Base-by-base conservation (phyloP, 163 green algal genomes). In the Chlamydomonas reinhardtii region DNA sequence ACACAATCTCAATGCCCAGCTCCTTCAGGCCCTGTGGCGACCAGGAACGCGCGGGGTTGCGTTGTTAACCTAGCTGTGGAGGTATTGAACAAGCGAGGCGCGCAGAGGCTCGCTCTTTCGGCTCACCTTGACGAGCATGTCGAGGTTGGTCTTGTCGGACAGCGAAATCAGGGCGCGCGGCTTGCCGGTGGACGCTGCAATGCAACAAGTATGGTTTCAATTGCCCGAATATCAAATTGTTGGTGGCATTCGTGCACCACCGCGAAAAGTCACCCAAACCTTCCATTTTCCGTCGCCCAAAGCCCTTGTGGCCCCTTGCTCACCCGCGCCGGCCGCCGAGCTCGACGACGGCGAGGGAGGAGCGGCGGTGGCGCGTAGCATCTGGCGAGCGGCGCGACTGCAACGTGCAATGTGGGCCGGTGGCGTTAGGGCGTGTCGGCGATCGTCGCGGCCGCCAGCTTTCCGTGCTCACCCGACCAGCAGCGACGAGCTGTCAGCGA, bases 1-100 rank as follows among this genome's bases (percentile, higher is more conserved):
- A 99, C 20, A 99, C 90, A 39, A 99, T 88, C 68, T 99, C 96
- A 89, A 96, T 99, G 48, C 97, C 97, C 56, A 96, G 91, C 1
- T 95, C 92, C 8, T 86, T 69, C 68, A 99, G 93, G 24, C 96
- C 97, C 94, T 98, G 89, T 35, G 43, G 59, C 14, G 1, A 31
- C 11, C 48, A 56, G 48, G 48, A 56, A 12, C 48, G 48, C 48
- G 19, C 12, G 48, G 11, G 48, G 48, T 22, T 56, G 48, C 48
- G 48, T 56, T 19, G 48, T 17, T 19, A 56, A 19, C 12, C 48
- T 2, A 22, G 8, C 8, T 56, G 9, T 56, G 14, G 14, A 22
- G 48, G 48, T 56, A 2, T 19, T 22, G 48, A 17, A 19, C 48
- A 56, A 22, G 19, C 48, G 19, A 22, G 19, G 48, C 6, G 48